Percentiles rank a stretch among this genome's conserved stretches.
Conservation (phyloP, 192 early-diverging fungal genomes). For the Podila clonocystis region DNA sequence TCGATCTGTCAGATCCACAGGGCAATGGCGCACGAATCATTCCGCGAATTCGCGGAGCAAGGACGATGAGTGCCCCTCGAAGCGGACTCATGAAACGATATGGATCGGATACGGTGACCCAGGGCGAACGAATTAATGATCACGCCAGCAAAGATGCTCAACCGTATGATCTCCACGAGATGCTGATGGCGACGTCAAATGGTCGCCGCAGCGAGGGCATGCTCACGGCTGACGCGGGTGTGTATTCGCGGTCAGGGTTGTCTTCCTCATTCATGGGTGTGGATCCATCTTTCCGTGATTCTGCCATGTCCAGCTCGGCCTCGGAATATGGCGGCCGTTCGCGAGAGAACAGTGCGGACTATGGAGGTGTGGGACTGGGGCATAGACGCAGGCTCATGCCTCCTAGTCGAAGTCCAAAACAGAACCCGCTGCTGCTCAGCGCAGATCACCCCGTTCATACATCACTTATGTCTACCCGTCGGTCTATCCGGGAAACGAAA, state of each 20-base stretch:
- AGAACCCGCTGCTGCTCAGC: neutral
- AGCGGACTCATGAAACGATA: neutral
- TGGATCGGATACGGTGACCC: slow-evolving; percentile 18
- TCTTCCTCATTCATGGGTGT: neutral
- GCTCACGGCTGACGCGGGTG: neutral
- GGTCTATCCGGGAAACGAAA: neutral
- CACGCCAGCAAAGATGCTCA: slow-evolving; percentile 10
- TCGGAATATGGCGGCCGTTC: neutral
- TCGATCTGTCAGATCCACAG: slow-evolving; percentile 6
- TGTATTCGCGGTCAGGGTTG: neutral
- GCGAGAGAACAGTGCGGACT: neutral
- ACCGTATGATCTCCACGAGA: slow-evolving; percentile 12
- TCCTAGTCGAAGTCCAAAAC: neutral
- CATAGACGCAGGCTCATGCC: neutral
- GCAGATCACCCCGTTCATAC: neutral
- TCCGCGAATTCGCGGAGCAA: too few species aligned
- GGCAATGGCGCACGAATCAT: neutral
- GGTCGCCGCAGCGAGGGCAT: neutral
- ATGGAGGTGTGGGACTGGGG: neutral
- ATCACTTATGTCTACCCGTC: neutral
- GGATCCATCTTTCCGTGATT: neutral
- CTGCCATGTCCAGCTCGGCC: neutral
- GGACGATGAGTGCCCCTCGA: neutral
- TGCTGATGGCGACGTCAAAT: slow-evolving; percentile 8
- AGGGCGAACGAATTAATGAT: neutral